phyloP scores from a whole-genome alignment of 108 stramenopile species.

The Cyclostephanos invisitatus region DNA sequence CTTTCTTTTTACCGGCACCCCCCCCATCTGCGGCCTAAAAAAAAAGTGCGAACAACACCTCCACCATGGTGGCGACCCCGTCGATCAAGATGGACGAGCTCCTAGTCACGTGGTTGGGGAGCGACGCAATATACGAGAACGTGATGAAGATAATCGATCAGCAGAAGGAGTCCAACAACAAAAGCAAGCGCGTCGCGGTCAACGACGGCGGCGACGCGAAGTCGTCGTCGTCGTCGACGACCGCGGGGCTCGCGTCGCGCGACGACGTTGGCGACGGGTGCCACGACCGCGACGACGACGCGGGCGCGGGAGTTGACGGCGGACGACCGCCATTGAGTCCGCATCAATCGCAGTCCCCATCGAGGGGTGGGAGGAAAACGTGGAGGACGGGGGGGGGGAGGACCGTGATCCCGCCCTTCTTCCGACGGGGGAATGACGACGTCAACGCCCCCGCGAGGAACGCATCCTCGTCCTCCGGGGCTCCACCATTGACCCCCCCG shows the following conservation, averaged over 20 bases:
- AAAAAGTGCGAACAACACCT: not conserved
- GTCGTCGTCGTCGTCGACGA: not conserved
- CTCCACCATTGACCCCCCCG: constrained; percentile 27
- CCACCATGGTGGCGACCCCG: constrained; percentile 55
- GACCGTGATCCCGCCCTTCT: constrained; percentile 41
- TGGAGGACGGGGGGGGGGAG: constrained; percentile 16
- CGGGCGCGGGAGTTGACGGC: constrained; percentile 44
- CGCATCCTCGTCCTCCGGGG: constrained; percentile 28
- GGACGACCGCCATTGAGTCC: constrained; percentile 47
- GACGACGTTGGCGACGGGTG: not conserved
- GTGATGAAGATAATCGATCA: constrained; percentile 67
- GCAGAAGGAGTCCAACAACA: constrained; percentile 43
- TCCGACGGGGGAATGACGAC: not conserved
- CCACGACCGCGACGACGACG: constrained; percentile 18
- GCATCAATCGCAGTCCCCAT: constrained; percentile 46
- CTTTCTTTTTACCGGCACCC: no score
- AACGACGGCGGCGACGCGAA: not conserved
- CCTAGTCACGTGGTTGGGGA: constrained; percentile 72
- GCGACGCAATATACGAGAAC: constrained; percentile 77
- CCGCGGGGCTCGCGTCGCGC: no score
- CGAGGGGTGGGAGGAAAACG: constrained; percentile 2
- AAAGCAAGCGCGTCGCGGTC: constrained; percentile 7
- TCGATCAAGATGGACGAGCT: constrained; percentile 88
- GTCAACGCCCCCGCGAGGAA: not conserved
- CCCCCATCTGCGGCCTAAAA: no score